Base-by-base conservation (phyloP, 768 basidiomycete species). In the Calocybe gangraenosa region DNA sequence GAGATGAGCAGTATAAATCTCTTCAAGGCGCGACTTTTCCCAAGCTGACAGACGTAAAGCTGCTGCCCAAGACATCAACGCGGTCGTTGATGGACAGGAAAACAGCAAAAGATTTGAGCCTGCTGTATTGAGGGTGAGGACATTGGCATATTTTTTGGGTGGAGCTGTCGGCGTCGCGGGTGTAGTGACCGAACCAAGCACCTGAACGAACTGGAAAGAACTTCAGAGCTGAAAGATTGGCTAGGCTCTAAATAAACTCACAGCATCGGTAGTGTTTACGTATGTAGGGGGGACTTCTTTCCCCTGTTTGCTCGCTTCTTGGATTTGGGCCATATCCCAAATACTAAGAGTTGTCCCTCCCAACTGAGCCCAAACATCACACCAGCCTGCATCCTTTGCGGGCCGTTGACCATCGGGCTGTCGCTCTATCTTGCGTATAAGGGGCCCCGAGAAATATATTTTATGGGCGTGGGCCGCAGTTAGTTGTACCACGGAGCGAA, bases 1-100 rank as follows among this genome's bases (percentile, higher is more conserved):
- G 35, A 97, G 67, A 68, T 97, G 91, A 4, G 92, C 94, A 0
- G 96, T 97, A 62, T 98, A 98, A 48, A 99, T 92, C 68, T 99
- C 95, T 64, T 96, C 92, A 13, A 97, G 74, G 34, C 92, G 82
- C 1, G 90, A 85, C 59, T 94, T 92, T 66, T 99, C 96, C 92
- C 93, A 99, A 41, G 87, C 78, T 8, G 87, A 82, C 3, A 99
- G 75, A 14, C 96, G 84, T 30, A 98, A 73, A 3, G 92, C 92
- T 18, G 91, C 84, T 6, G 90, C 83, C 95, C 95, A 98, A n/a
- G 85, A 81, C 23, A 87, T 73, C 42, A 94, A 73, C 13, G 82
- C 76, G 35, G 70, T 61, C 21, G 82, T 78, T 17, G 75, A 75
- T 14, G 86, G 85, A 59, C 92, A 94, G 7, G 92, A 87, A 67